Evolutionary conservation across 2,329 filamentous ascomycete species (phyloP), one percentile per base, ranked within the genome.

Genomic region (Thelonectria rubi): DNA sequence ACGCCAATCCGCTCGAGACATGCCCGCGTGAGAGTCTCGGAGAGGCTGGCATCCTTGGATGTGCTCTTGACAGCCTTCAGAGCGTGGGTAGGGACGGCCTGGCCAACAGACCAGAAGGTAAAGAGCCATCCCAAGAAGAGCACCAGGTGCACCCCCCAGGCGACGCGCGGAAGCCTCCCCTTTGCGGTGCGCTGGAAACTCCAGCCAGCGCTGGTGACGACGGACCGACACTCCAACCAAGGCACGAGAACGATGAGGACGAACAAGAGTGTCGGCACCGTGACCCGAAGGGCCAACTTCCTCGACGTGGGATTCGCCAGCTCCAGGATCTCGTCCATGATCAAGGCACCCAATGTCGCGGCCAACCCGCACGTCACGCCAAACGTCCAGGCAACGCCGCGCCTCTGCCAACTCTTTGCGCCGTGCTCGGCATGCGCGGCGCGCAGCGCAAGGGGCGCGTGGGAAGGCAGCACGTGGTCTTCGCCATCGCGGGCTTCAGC

Each of bases 311-410:
- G 83, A 65, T 89, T 85, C n/a, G 92, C 83, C 5, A 90, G 83
- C 71, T 92, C 91, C 24, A 91, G 88, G 45, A 97, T 92, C 77
- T 97, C 93, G 69, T 91, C 93, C 9, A 97, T 83, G 47, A 97
- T 91, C 67, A 97, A 79, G 76, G 94, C 89, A 3, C 88, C 92
- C 47, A 97, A 81, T 1, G 94, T 91, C 39, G 90, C 85, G 6
- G 92, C 90, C 9, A 96, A 82, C 1, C 88, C 92, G 37, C 95
- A 86, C 10, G 91, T 96, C 1, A 87, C 84, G 7, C 91, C 88
- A 75, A 96, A 96, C 1, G 91, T 88, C 59, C 84, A 78, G 14
- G 87, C 88, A 2, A 88, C 84, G 12, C 84, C 73, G 21, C 82
- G 78, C 42, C 84, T 77, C 50, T 82, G 77, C 62, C 81, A 71